Percentiles rank a stretch among this genome's conserved stretches.
phyloP scores from a whole-genome alignment of 2,329 filamentous ascomycete genomes.

The Talaromyces verruculosus region DNA sequence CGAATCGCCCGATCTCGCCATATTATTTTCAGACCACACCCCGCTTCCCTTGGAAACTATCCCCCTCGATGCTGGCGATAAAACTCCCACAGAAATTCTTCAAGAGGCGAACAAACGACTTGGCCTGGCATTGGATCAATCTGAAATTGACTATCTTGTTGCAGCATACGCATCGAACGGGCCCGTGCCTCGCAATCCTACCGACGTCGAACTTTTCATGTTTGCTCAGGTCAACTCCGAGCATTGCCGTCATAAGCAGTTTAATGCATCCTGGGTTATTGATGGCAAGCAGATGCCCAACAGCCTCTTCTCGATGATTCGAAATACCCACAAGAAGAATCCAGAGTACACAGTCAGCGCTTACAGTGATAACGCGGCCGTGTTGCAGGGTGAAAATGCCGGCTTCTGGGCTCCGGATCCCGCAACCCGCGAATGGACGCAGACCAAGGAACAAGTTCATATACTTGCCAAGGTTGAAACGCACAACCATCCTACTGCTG shows the following conservation, averaged over 20 bases:
- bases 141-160: constrained; percentile 93
- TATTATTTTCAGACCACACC: constrained; percentile 74
- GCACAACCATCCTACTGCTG: constrained; percentile 95
- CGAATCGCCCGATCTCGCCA: constrained; percentile 65
- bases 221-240: constrained; percentile 99
- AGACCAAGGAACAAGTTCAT: constrained; percentile 82
- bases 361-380: constrained; percentile 98
- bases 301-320: constrained; percentile 93
- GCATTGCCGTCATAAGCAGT: constrained; percentile 85
- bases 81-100: constrained; percentile 68
- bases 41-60: constrained; percentile 70
- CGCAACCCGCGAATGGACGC: constrained; percentile 80
- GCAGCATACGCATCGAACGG: constrained; percentile 70
- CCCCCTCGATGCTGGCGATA: constrained; percentile 66
- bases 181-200: constrained; percentile 61
- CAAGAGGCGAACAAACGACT: constrained; percentile 79
- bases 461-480: constrained; percentile 95
- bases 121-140: constrained; percentile 81
- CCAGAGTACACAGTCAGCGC: constrained; percentile 86
- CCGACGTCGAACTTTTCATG: constrained; percentile 98
- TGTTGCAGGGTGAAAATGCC: constrained; percentile 70
- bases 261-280: constrained; percentile 96
- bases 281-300: constrained; percentile 77
- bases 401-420: constrained; percentile 87
- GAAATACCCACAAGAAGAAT: constrained; percentile 80